A percentile compares a stretch with the other conserved stretches of the same genome.
phyloP scores from a whole-genome alignment of 208 protist species.

The Crithidia fasciculata region DNA sequence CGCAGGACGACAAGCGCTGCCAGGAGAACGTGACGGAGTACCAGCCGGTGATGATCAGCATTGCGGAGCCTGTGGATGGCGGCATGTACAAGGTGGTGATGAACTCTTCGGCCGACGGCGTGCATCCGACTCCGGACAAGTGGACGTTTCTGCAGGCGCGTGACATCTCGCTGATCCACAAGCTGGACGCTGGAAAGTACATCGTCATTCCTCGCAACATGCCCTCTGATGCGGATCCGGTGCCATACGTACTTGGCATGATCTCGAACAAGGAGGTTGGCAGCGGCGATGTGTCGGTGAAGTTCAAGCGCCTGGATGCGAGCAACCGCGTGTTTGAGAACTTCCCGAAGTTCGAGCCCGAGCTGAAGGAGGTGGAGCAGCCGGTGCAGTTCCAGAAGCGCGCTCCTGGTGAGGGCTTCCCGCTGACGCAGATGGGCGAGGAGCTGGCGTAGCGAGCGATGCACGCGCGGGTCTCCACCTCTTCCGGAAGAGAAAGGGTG shows the following conservation, averaged over 20 bases:
- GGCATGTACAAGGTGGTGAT: conserved; percentile 68
- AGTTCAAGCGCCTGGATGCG: conserved; percentile 60
- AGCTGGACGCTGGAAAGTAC: conserved; percentile 75
- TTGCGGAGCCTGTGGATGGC: conserved; percentile 55
- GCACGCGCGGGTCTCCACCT: no score
- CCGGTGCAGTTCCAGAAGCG: conserved; percentile 77
- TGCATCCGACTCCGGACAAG: conserved; percentile 62
- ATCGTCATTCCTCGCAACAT: conserved; percentile 77
- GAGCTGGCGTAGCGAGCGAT: conserved; percentile 23
- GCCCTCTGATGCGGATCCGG: conserved; percentile 33
- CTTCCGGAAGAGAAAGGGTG: no score
- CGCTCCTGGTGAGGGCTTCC: conserved; percentile 52
- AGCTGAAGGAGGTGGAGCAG: conserved; percentile 39
- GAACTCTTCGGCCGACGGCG: conserved; percentile 77
- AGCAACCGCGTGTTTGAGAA: conserved; percentile 82
- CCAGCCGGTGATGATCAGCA: conserved; percentile 84
- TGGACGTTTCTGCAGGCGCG: conserved; percentile 85
- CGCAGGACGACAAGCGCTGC: conserved; percentile 75
- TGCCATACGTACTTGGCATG: conserved; percentile 66
- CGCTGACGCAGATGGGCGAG: conserved; percentile 50
- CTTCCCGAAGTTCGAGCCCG: conserved; percentile 83
- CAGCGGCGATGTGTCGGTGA: conserved; percentile 52
- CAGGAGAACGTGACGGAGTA: conserved; percentile 50
- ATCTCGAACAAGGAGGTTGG: conserved; percentile 63
- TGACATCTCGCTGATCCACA: conserved; percentile 75